phyloP scores from a whole-genome alignment of 768 basidiomycete genomes.

The Chalciporus sphaerocephalus region DNA sequence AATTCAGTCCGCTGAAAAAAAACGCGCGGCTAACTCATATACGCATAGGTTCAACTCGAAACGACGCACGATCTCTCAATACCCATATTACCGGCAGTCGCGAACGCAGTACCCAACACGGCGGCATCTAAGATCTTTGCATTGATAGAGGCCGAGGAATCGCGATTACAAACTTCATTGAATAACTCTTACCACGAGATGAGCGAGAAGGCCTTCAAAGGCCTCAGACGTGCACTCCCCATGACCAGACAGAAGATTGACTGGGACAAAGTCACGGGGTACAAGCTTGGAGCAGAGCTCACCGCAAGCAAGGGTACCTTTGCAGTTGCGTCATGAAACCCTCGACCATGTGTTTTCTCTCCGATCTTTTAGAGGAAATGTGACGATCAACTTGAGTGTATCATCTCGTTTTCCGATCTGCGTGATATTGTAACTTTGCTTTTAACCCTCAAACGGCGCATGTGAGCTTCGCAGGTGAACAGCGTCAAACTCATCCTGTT shows the following conservation, averaged over 20 bases:
- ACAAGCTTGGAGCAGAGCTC: slow-evolving; percentile 76
- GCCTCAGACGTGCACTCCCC: slow-evolving; percentile 83
- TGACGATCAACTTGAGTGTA: background rate
- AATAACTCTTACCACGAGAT: slow-evolving; percentile 84
- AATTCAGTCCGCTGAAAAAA: background rate
- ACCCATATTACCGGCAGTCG: slow-evolving; percentile 54
- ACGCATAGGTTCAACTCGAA: slow-evolving; percentile 77
- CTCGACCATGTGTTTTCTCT: background rate
- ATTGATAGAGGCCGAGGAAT: slow-evolving; percentile 75
- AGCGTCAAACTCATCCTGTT: background rate
- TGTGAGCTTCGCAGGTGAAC: background rate
- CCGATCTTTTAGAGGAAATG: slow-evolving; percentile 1
- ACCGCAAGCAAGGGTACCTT: slow-evolving; percentile 61
- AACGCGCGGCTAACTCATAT: background rate
- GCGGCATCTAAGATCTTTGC: slow-evolving; percentile 73
- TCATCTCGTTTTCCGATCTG: background rate
- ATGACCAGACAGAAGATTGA: slow-evolving; percentile 91
- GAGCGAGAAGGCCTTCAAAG: slow-evolving; percentile 91
- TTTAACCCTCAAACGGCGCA: background rate
- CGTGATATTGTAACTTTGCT: background rate
- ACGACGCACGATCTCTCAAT: slow-evolving; percentile 68
- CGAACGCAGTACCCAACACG: slow-evolving; percentile 45
- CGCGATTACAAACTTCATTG: slow-evolving; percentile 72
- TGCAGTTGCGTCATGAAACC: slow-evolving; percentile 24
- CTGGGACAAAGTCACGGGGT: slow-evolving; percentile 83